These are phyloP conservation scores for Hydnomerulius pinastri DNA, from an alignment of 768 basidiomycete genomes.

Conservation along the genomic window DNA sequence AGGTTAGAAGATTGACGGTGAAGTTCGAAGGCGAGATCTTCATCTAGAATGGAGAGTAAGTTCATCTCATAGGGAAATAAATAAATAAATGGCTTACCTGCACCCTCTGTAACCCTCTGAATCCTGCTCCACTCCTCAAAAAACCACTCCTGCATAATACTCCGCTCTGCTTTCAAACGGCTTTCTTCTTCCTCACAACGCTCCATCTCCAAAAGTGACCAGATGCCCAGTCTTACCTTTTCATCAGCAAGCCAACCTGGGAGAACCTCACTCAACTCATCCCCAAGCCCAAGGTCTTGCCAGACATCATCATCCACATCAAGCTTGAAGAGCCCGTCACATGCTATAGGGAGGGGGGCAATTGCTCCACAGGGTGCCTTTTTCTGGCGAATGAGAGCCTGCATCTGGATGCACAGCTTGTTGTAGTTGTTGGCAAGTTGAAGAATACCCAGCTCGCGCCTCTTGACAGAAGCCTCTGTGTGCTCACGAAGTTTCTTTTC, in stretches of 20 bases:
- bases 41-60: no score
- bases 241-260: slow-evolving; percentile 24
- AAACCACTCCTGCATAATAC: slow-evolving; percentile 28
- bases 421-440: slow-evolving; percentile 30
- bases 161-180: slow-evolving; percentile 16
- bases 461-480: slow-evolving; percentile 24
- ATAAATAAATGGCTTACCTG: slow-evolving; percentile 7
- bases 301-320: slow-evolving; percentile 42
- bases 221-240: slow-evolving; percentile 14
- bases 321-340: slow-evolving; percentile 27
- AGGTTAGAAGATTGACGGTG: no score
- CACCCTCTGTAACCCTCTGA: neutral
- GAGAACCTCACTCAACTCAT: slow-evolving; percentile 9
- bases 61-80: no score
- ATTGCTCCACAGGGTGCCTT: slow-evolving; percentile 26
- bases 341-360: slow-evolving; percentile 23
- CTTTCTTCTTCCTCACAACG: slow-evolving; percentile 29
- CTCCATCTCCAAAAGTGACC: slow-evolving; percentile 19
- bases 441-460: slow-evolving; percentile 29
- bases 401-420: slow-evolving; percentile 25
- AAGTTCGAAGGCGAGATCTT: no score
- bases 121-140: slow-evolving; percentile 25
- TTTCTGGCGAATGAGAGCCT: slow-evolving; percentile 12
- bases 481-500: slow-evolving; percentile 31
- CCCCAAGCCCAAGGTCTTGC: slow-evolving; percentile 33